phyloP scores from a whole-genome alignment of 106 monocot species.

The Dendrobium officinale region DNA sequence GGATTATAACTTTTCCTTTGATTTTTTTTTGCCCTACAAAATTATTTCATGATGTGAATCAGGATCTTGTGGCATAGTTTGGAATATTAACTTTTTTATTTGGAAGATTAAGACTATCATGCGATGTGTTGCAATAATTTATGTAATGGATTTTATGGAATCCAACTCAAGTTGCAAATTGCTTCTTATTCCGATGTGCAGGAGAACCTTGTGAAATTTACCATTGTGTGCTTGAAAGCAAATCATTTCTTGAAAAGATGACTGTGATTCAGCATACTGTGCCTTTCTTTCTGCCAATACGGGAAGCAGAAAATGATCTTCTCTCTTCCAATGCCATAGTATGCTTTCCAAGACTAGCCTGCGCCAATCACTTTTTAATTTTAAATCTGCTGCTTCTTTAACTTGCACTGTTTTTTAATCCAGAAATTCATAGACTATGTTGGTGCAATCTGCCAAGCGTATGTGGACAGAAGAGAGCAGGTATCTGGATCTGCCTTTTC shows the following conservation, averaged over 20 bases:
- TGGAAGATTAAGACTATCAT: neutral
- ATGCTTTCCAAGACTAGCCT: neutral
- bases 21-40: neutral
- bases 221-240: conserved; percentile 96
- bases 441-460: conserved; percentile 81
- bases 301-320: conserved; percentile 87
- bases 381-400: neutral
- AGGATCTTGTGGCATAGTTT: neutral
- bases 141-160: neutral
- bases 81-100: neutral
- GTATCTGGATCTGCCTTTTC: conserved; percentile 19
- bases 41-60: too few relatives aligned
- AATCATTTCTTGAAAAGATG: conserved; percentile 98
- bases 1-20: neutral
- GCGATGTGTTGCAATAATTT: neutral
- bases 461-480: conserved; percentile 98
- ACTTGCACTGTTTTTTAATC: neutral
- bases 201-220: conserved; percentile 91
- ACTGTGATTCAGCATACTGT: conserved; percentile 83
- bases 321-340: conserved; percentile 97
- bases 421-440: conserved; percentile 99
- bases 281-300: conserved; percentile 91
- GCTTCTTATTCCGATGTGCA: conserved; percentile 30
- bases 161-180: neutral
- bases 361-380: conserved; percentile 1